A percentile compares a stretch with the other conserved stretches of the same genome.
These are phyloP conservation scores for Fusarium neocosmosporiellum DNA, from an alignment of 2,329 filamentous ascomycete species.

Conservation along the genomic window DNA sequence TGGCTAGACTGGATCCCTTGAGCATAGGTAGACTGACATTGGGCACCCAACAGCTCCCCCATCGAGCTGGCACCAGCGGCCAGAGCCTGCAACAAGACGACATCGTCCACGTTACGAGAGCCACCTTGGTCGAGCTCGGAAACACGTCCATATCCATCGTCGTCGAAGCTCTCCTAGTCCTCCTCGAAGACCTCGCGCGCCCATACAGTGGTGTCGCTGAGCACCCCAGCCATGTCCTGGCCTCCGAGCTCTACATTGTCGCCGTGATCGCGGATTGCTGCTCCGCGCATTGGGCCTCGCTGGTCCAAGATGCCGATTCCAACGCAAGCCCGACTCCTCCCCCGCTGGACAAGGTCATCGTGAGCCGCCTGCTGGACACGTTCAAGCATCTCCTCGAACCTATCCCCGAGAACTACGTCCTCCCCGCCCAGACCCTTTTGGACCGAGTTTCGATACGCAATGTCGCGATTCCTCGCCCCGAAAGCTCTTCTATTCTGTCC, in stretches of 20 bases:
- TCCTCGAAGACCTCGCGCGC: constrained; percentile 69
- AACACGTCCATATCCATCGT: constrained; percentile 63
- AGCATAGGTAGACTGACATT: constrained; percentile 23
- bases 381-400: constrained; percentile 69
- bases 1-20: not conserved
- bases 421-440: constrained; percentile 68
- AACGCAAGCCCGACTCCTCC: constrained; percentile 45
- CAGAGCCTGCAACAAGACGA: constrained; percentile 71
- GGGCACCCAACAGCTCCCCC: constrained; percentile 69
- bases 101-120: constrained; percentile 68
- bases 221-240: constrained; percentile 69
- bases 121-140: constrained; percentile 71
- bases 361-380: constrained; percentile 65
- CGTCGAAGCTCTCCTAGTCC: constrained; percentile 65
- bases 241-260: constrained; percentile 74
- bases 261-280: constrained; percentile 74
- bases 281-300: constrained; percentile 66
- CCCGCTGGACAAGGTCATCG: constrained; percentile 61
- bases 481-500: constrained; percentile 26
- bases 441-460: constrained; percentile 60
- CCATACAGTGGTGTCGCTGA: constrained; percentile 62
- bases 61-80: constrained; percentile 68
- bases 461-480: constrained; percentile 48
- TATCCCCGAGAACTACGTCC: constrained; percentile 66
- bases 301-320: constrained; percentile 46